Percentiles rank a stretch among this genome's conserved stretches.
These are phyloP conservation scores for Ceraceosorus guamensis DNA, from an alignment of 1,284 basidiomycete genomes.

Conservation along the genomic window DNA sequence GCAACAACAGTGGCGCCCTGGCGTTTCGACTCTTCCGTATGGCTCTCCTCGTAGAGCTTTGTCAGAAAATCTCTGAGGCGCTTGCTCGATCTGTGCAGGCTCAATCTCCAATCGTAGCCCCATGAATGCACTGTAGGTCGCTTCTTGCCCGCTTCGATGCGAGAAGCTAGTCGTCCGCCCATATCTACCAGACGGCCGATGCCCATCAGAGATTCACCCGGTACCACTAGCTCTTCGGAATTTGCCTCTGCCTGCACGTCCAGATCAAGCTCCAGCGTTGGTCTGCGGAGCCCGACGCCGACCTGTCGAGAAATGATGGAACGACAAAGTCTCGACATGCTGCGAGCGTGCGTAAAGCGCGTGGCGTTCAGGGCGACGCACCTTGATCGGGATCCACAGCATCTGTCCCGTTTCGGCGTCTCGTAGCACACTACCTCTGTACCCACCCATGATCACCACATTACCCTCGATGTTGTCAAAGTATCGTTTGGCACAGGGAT, in stretches of 20 bases:
- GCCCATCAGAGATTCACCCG: conserved; percentile 33
- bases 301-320: conserved; percentile 7
- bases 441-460: conserved; percentile 46
- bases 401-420: conserved; percentile 37
- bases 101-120: conserved; percentile 47
- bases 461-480: conserved; percentile 41
- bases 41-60: conserved; percentile 27
- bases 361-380: background rate
- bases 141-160: conserved; percentile 10
- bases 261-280: conserved; percentile 41
- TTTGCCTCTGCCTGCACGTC: conserved; percentile 25
- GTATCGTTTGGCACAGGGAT: conserved; percentile 15
- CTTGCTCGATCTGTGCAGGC: conserved; percentile 15
- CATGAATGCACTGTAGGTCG: conserved; percentile 31
- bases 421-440: conserved; percentile 43
- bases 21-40: conserved; percentile 11
- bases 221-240: conserved; percentile 36
- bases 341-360: no score
- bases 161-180: conserved; percentile 25
- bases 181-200: conserved; percentile 44
- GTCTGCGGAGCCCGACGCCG: conserved; percentile 37
- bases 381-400: conserved; percentile 44
- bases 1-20: conserved; percentile 45
- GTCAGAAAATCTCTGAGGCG: conserved; percentile 11
- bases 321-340: background rate